Conservation (phyloP, 1,139 yeast genomes). For the Magnusiomyces fungicola region DNA sequence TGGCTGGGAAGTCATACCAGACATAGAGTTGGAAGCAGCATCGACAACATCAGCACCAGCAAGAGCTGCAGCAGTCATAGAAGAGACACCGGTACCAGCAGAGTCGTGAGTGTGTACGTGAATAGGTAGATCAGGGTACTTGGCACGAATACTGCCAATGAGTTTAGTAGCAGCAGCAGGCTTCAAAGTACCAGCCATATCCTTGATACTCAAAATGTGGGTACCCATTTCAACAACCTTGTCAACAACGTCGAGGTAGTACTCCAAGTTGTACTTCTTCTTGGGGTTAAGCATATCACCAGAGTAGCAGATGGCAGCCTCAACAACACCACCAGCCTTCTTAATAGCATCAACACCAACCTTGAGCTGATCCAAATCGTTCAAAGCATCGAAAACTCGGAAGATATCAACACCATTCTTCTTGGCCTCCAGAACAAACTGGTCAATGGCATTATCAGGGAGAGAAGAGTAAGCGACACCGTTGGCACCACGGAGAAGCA, state of each 20-base stretch:
- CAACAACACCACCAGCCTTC: conserved; percentile 98
- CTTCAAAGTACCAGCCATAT: conserved; percentile 98
- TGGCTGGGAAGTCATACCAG: conserved; percentile 98
- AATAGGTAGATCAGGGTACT: conserved; percentile 88
- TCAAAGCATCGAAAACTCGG: conserved; percentile 95
- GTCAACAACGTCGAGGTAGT: conserved; percentile 76
- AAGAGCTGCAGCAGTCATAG: conserved; percentile 87
- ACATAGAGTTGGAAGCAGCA: conserved; percentile 94
- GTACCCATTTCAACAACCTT: conserved; percentile 90
- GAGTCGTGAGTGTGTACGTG: conserved; percentile 99
- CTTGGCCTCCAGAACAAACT: conserved; percentile 89
- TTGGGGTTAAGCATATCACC: conserved; percentile 97
- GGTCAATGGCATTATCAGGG: conserved; percentile 98
- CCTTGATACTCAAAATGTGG: conserved; percentile 93
- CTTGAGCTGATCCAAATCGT: conserved; percentile 90
- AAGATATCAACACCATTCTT: conserved; percentile 94
- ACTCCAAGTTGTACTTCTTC: conserved; percentile 89
- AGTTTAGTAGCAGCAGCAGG: conserved; percentile 86
- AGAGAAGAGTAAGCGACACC: conserved; percentile 97
- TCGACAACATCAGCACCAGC: conserved; percentile 99
- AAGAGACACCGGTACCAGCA: conserved; percentile 98
- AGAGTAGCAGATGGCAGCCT: conserved; percentile 96
- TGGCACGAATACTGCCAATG: conserved; percentile 71
- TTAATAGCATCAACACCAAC: conserved; percentile 98
- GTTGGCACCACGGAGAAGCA: conserved; percentile 98